phyloP scores from a whole-genome alignment of 2,329 filamentous ascomycete species.

The Endoconidiophora polonica region DNA sequence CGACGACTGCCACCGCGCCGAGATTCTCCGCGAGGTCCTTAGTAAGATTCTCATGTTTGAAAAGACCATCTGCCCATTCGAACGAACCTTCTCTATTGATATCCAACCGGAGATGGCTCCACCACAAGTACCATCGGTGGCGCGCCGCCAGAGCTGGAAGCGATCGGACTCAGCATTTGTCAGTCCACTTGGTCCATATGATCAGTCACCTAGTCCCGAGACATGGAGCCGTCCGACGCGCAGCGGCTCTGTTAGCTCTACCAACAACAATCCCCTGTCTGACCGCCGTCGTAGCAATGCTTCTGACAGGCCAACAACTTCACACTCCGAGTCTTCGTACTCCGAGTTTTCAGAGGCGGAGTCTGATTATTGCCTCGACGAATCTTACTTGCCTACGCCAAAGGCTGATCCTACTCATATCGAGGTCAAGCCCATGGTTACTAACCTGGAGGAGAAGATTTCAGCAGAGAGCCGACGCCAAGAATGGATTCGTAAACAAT shows the following conservation, averaged over 20 bases:
- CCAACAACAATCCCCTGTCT: constrained; percentile 1
- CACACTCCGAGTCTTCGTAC: constrained; percentile 11
- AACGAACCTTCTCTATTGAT: constrained; percentile 56
- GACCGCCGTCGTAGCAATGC: background rate
- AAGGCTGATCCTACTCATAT: constrained; percentile 1
- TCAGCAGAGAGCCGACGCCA: constrained; percentile 11
- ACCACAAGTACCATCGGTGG: constrained; percentile 31
- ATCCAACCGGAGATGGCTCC: constrained; percentile 30
- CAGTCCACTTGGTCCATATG: constrained; percentile 11
- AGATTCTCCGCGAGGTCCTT: constrained; percentile 52
- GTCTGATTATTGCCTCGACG: constrained; percentile 9
- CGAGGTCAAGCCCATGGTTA: constrained; percentile 7
- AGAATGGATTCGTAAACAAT: constrained; percentile 13
- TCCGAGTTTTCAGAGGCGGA: constrained; percentile 11
- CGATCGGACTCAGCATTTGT: constrained; percentile 7
- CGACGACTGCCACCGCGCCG: constrained; percentile 46
- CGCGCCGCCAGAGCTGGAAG: constrained; percentile 5
- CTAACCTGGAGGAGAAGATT: constrained; percentile 9
- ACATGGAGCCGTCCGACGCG: background rate
- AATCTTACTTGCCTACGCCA: constrained; percentile 9
- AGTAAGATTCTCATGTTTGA: constrained; percentile 67
- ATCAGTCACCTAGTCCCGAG: constrained; percentile 7
- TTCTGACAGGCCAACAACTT: constrained; percentile 8
- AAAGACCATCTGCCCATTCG: constrained; percentile 74
- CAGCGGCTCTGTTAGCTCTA: constrained; percentile 5